phyloP scores from a whole-genome alignment of 495 filamentous ascomycete species.

The Aspergillus homomorphus region DNA sequence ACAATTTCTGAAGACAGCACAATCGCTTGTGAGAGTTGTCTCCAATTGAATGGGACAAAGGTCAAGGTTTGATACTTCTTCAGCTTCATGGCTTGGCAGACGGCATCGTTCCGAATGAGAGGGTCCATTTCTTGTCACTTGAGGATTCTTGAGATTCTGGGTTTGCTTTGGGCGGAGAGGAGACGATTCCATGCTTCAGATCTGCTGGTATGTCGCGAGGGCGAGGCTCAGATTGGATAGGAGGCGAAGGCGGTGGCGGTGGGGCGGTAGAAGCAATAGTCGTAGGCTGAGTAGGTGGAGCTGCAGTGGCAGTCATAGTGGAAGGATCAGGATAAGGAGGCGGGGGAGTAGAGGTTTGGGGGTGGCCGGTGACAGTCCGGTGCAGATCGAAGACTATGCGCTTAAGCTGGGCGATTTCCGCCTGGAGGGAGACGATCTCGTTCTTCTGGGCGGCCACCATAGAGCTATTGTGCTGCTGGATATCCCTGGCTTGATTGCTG shows the following conservation, averaged over 20 bases:
- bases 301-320: neutral
- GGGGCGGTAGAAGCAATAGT: neutral
- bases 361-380: neutral
- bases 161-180: neutral
- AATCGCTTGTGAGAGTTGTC: too few species aligned
- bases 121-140: neutral
- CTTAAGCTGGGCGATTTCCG: constrained; percentile 35
- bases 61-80: neutral
- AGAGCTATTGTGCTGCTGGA: neutral
- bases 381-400: constrained; percentile 33
- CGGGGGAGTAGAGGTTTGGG: neutral
- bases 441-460: constrained; percentile 14
- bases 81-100: neutral
- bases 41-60: too few species aligned
- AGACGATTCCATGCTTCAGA: neutral
- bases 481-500: neutral
- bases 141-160: neutral
- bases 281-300: neutral
- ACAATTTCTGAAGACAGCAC: neutral
- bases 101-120: neutral
- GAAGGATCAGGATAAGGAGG: too few species aligned
- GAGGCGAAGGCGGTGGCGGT: neutral
- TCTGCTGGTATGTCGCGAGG: neutral
- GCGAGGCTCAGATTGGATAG: neutral
- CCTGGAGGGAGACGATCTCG: constrained; percentile 30